These are phyloP conservation scores for Platismatia glauca DNA, from an alignment of 495 filamentous ascomycete genomes.

Conservation along the genomic window DNA sequence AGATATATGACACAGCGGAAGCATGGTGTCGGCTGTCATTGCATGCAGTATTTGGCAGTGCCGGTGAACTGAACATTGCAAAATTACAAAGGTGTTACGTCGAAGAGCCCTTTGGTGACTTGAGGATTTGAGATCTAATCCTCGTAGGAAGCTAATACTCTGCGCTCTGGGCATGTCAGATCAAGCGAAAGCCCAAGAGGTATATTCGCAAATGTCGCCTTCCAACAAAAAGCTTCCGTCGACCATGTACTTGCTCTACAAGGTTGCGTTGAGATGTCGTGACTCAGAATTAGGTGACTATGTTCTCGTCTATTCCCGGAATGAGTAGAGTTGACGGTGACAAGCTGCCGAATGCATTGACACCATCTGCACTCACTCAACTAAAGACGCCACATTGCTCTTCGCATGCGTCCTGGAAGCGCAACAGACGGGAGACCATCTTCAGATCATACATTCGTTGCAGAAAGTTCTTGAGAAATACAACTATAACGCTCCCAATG, in stretches of 20 bases:
- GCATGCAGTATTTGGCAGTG: constrained; percentile 53
- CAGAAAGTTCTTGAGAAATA: constrained; percentile 49
- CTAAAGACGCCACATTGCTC: constrained; percentile 50
- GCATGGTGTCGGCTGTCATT: constrained; percentile 66
- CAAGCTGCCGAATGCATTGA: constrained; percentile 49
- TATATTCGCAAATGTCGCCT: constrained; percentile 53
- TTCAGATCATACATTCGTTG: constrained; percentile 48
- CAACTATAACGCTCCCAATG: constrained; percentile 39
- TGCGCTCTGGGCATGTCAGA: constrained; percentile 53
- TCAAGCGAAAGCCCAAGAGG: constrained; percentile 40
- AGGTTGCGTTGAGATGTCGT: constrained; percentile 52
- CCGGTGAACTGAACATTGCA: constrained; percentile 51
- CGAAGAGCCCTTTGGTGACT: not conserved
- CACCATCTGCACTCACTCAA: constrained; percentile 37
- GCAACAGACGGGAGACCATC: constrained; percentile 52
- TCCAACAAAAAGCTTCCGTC: constrained; percentile 47
- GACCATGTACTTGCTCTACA: constrained; percentile 67
- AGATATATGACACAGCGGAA: constrained; percentile 46
- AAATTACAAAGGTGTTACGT: constrained; percentile 59
- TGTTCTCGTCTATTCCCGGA: not conserved
- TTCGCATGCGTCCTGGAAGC: constrained; percentile 73
- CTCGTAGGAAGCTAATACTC: constrained; percentile 56
- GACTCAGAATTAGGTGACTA: constrained; percentile 46
- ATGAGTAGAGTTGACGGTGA: constrained; percentile 1
- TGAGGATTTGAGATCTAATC: constrained; percentile 1